Percentiles rank a stretch among this genome's conserved stretches.
Evolutionary conservation across 2,329 filamentous ascomycete genomes (phyloP).

Genomic region (Ophiosphaerella herpotricha): DNA sequence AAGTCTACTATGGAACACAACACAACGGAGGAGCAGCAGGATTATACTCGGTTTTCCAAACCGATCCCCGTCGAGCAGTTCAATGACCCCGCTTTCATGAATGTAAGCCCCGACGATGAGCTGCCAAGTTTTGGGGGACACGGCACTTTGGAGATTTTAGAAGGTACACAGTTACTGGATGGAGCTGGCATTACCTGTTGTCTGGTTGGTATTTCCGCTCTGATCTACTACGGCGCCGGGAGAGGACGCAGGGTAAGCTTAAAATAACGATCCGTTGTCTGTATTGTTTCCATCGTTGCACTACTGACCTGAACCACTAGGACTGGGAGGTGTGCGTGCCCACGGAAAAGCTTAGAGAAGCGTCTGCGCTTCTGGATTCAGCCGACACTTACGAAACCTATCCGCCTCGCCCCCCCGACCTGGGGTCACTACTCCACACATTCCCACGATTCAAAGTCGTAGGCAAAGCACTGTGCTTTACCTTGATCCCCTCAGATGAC

Average conservation of each 20-base stretch:
- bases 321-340: conserved; percentile 3
- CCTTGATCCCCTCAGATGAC: conserved; percentile 2
- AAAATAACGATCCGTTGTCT: background rate
- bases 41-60: background rate
- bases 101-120: background rate
- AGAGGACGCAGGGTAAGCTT: background rate
- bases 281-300: background rate
- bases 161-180: conserved; percentile 1
- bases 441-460: conserved; percentile 3
- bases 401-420: background rate
- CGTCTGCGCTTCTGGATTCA: conserved; percentile 1
- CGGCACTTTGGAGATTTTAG: conserved; percentile 1
- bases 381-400: conserved; percentile 1
- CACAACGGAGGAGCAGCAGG: background rate
- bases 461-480: conserved; percentile 3
- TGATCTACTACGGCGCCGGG: conserved; percentile 4
- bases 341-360: conserved; percentile 2
- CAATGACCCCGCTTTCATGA: conserved; percentile 2
- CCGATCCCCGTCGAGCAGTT: background rate
- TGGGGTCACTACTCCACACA: conserved; percentile 2
- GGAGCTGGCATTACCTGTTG: conserved; percentile 3
- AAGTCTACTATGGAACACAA: background rate
- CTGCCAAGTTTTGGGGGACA: conserved; percentile 2
- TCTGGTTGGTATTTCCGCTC: conserved; percentile 1
- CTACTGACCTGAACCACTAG: conserved; percentile 1